Evolutionary conservation across 2,329 filamentous ascomycete species (phyloP), one percentile per base, ranked within the genome.

Genomic region (Ophiocordyceps robertsii): DNA sequence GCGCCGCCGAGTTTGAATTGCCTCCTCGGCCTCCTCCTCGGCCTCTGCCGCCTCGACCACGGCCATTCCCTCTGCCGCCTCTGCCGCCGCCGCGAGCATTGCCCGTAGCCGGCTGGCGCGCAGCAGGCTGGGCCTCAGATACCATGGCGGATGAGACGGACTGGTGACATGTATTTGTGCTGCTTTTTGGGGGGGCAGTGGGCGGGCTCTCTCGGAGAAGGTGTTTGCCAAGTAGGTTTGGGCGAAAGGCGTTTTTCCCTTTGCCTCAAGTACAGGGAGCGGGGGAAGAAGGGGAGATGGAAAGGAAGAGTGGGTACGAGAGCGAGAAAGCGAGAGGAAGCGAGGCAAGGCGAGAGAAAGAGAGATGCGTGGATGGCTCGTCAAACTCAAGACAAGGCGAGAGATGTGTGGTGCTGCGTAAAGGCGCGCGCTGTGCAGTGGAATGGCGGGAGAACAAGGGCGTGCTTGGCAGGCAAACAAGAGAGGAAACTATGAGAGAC

Each of bases 51-150:
- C 58, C 56, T 44, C 48, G 44, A 21, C 48, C 46, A 30, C 48
- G 29, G 21, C 45, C 42, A 37, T 45, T 30, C 17, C 47, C 44
- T 32, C 47, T 43, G 39, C 45, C 45, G 19, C 45, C 46, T 46
- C 45, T 42, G 44, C 46, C 57, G 53, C 56, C 57, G 46, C 61
- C 60, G 44, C 61, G 40, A 37, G 40, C 14, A 29, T 16, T 17
- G 31, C 39, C 39, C 39, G 39, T 17, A 14, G 39, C 39, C 39
- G 39, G 31, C 39, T 41, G 31, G 14, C 19, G 31, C 45, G 58
- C 58, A 45, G 55, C 55, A 51, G 60, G 60, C 51, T 62, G 60
- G 50, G 55, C 61, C 53, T 62, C 58, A 55, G 53, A 52, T 56
- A 58, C 54, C 61, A 64, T 65, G 40, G n/a, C 19, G 59, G 47